phyloP scores from a whole-genome alignment of 768 basidiomycete species.

The Leccinum arenicola region DNA sequence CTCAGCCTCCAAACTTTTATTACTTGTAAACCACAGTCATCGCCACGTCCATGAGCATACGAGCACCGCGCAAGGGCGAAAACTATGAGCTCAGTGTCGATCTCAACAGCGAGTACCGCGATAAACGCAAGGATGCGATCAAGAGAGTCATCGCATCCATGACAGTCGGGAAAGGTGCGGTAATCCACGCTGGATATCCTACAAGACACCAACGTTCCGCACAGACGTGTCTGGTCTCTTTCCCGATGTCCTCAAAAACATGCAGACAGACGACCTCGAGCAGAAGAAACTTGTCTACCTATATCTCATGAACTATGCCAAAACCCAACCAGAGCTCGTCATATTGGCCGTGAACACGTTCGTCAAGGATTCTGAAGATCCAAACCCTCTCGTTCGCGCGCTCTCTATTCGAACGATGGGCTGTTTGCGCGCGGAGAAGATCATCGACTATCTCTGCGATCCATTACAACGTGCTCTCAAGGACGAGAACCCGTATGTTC shows the following conservation, averaged over 20 bases:
- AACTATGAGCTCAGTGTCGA: constrained; percentile 97
- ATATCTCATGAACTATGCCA: constrained; percentile 99
- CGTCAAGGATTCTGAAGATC: constrained; percentile 95
- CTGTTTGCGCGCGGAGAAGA: constrained; percentile 95
- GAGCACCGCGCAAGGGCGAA: constrained; percentile 77
- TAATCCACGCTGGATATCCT: constrained; percentile 1
- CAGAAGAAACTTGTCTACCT: constrained; percentile 99
- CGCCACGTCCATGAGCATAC: constrained; percentile 39
- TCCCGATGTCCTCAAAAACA: constrained; percentile 98
- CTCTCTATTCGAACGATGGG: constrained; percentile 99
- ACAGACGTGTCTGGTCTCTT: constrained; percentile 90
- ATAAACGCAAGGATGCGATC: constrained; percentile 97
- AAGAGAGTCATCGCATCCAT: constrained; percentile 97
- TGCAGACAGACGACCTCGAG: constrained; percentile 99
- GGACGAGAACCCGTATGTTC: constrained; percentile 97
- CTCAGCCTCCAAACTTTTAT: background rate
- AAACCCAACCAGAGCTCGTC: constrained; percentile 97
- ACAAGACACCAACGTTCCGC: constrained; percentile 5
- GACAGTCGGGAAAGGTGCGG: constrained; percentile 95
- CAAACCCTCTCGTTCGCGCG: constrained; percentile 94
- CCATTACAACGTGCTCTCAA: constrained; percentile 88
- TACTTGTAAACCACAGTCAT: constrained; percentile 1
- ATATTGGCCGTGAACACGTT: constrained; percentile 99
- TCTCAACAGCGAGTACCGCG: constrained; percentile 94
- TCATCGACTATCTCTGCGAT: constrained; percentile 97